phyloP scores from a whole-genome alignment of 805 yeast species.

The Yarrowia bubula region DNA sequence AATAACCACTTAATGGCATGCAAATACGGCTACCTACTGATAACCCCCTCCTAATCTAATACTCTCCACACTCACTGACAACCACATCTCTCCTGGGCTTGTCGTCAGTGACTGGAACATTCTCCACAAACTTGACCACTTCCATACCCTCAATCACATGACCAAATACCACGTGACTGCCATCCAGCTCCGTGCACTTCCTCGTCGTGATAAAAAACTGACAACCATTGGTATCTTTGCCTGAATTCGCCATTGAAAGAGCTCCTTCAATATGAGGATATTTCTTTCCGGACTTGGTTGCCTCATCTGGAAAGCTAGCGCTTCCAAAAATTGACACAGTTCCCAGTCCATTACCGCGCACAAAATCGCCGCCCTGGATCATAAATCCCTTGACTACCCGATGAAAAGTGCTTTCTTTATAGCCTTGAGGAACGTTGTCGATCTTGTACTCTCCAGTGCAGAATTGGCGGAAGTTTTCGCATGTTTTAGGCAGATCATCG shows the following conservation, averaged over 20 bases:
- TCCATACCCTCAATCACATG: slow-evolving; percentile 46
- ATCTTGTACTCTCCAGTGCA: slow-evolving; percentile 51
- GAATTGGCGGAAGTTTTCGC: slow-evolving; percentile 53
- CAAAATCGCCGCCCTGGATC: slow-evolving; percentile 52
- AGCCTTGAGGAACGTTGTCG: slow-evolving; percentile 46
- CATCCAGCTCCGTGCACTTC: slow-evolving; percentile 44
- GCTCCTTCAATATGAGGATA: slow-evolving; percentile 31
- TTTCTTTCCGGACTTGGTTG: slow-evolving; percentile 35
- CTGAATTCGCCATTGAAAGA: slow-evolving; percentile 60
- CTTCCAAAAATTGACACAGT: slow-evolving; percentile 45
- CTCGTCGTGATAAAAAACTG: slow-evolving; percentile 49
- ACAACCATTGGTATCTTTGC: slow-evolving; percentile 60
- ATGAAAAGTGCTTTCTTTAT: slow-evolving; percentile 44
- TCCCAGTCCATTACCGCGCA: slow-evolving; percentile 49
- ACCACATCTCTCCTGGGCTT: slow-evolving; percentile 32
- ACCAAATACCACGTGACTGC: slow-evolving; percentile 53
- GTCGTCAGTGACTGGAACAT: slow-evolving; percentile 31
- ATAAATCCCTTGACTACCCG: slow-evolving; percentile 47
- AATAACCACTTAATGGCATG: too few relatives aligned
- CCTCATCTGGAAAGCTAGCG: slow-evolving; percentile 46
- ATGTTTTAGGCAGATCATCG: slow-evolving; percentile 45
- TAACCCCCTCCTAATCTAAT: too few relatives aligned
- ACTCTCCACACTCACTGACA: slow-evolving; percentile 43
- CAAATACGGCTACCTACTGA: background rate
- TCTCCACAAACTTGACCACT: slow-evolving; percentile 35